A percentile compares a stretch with the other conserved stretches of the same genome.
Conservation (phyloP, 768 basidiomycete genomes). For the Lentinus brumalis region DNA sequence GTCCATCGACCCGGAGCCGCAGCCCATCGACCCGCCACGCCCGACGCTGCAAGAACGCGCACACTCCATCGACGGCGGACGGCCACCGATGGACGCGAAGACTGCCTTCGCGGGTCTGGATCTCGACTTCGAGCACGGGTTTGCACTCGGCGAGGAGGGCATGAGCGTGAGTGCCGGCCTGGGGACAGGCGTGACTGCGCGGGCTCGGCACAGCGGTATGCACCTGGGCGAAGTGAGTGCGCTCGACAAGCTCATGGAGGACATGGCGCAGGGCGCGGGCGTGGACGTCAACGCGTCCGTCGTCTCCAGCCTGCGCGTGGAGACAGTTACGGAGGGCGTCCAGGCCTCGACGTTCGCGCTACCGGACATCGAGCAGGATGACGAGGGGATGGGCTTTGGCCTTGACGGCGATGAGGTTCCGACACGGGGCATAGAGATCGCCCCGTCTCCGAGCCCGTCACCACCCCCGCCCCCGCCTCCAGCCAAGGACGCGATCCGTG, state of each 20-base stretch:
- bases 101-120: conserved; percentile 26
- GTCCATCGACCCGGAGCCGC: conserved; percentile 35
- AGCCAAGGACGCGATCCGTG: conserved; percentile 66
- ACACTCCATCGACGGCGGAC: conserved; percentile 23
- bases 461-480: conserved; percentile 44
- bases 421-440: conserved; percentile 26
- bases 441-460: conserved; percentile 40
- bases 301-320: conserved; percentile 27
- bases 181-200: conserved; percentile 7
- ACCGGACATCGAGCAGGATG: conserved; percentile 33
- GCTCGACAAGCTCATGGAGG: conserved; percentile 42
- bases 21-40: conserved; percentile 36
- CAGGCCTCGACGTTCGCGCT: conserved; percentile 34
- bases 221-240: conserved; percentile 41
- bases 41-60: conserved; percentile 28
- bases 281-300: conserved; percentile 16
- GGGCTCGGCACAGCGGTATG: conserved; percentile 11
- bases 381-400: conserved; percentile 26
- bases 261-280: conserved; percentile 31
- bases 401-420: conserved; percentile 15
- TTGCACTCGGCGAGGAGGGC: conserved; percentile 17
- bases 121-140: conserved; percentile 25
- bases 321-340: conserved; percentile 36
- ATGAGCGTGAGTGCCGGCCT: conserved; percentile 16
- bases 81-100: conserved; percentile 5